Evolutionary conservation across 805 yeast species (phyloP), one percentile per base, ranked within the genome.

Genomic region (Torulaspora quercuum): DNA sequence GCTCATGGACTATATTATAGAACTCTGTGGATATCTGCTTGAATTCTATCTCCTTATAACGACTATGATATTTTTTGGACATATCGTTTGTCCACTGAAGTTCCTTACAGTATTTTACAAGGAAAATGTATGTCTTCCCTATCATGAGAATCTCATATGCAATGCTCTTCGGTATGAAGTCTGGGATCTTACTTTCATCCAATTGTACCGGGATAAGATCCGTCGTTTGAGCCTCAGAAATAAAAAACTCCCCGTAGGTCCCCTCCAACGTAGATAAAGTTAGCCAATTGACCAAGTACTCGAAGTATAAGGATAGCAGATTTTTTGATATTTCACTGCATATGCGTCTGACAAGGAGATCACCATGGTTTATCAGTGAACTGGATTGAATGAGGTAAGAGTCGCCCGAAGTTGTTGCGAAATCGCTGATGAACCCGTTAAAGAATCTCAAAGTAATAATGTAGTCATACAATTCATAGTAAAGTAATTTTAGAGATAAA

Each of bases 81-180:
- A 67, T 69, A 4, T 64, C 60, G 46, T 70, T 73, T 6, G 72
- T 58, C 89, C 92, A 86, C 25, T 69, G 69, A 17, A 76, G 61
- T 48, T 85, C 92, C 21, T 73, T 72, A 59, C 95, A 86, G 28
- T 72, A 71, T 17, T 65, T 65, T 23, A 76, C 73, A 29, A 89
- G 61, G 53, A 80, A 89, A 7, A 75, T 68, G 5, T 80, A 63
- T 5, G 84, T 73, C 44, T 81, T 78, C 0, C 98, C 98, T 12
- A 82, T 76, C 33, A 80, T 78, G 46, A 66, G 76, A 5, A 80
- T 69, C 39, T 70, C 66, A 15, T 59, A 50, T 3, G 78, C 70
- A 2, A 68, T 50, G 9, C 58, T 55, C 5, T 46, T 46, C 2
- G 69, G 46, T 28, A 74, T 59, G 37, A 65, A 68, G 10, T 46